Conservation (phyloP, 768 basidiomycete genomes). For the Leccinum pellstonianum region DNA sequence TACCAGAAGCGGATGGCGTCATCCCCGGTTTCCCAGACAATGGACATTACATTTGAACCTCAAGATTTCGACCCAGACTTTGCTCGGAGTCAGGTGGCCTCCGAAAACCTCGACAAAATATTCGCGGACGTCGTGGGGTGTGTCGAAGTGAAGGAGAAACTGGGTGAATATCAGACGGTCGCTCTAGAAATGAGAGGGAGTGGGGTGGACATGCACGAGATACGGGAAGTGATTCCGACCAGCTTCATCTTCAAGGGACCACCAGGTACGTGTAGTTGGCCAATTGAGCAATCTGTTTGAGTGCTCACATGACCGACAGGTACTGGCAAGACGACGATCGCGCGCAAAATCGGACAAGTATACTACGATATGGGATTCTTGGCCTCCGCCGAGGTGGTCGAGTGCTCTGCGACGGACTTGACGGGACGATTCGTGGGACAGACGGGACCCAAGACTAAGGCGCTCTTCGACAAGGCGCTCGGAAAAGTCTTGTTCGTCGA, state of each 20-base stretch:
- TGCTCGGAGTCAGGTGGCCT: not conserved
- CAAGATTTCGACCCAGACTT: not conserved
- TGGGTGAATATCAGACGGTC: not conserved
- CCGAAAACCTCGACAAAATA: not conserved
- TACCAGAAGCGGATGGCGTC: not conserved
- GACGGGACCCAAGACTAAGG: not conserved
- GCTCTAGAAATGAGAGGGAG: not conserved
- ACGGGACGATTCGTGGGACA: not conserved
- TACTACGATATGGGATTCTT: not conserved
- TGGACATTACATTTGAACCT: not conserved
- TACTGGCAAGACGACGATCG: not conserved
- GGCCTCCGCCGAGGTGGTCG: not conserved
- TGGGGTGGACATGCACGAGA: not conserved
- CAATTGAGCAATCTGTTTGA: not conserved
- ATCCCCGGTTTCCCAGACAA: not conserved
- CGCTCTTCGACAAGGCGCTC: not conserved
- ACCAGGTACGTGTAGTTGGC: not conserved
- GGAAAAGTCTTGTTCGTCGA: not conserved
- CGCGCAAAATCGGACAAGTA: not conserved
- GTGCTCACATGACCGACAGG: not conserved
- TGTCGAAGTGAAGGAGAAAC: not conserved
- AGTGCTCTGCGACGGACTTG: not conserved
- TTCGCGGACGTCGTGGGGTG: not conserved
- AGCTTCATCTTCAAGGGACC: not conserved
- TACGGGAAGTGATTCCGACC: not conserved